Conservation (phyloP, 2,329 filamentous ascomycete species). For the Botrytis squamosa region DNA sequence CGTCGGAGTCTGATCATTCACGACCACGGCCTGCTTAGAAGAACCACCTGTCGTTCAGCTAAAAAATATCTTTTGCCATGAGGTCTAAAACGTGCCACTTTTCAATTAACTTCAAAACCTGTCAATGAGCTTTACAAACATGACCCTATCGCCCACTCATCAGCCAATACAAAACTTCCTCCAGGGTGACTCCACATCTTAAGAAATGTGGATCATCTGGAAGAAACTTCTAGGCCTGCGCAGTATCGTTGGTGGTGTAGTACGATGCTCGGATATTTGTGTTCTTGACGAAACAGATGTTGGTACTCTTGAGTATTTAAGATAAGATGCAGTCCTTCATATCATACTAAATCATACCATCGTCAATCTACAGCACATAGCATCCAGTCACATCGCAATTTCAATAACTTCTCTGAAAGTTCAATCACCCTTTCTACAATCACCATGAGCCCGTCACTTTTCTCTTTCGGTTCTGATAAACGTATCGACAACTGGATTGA, state of each 20-base stretch:
- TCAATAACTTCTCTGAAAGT: neutral
- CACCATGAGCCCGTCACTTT: neutral
- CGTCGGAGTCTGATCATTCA: neutral
- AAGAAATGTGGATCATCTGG: neutral
- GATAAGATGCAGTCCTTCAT: neutral
- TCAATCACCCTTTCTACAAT: neutral
- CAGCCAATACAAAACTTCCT: neutral
- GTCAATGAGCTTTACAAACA: neutral
- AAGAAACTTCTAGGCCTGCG: neutral
- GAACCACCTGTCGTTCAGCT: neutral
- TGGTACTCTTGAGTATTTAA: constrained; percentile 4
- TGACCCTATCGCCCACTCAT: neutral
- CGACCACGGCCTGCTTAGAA: neutral
- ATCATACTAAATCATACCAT: neutral
- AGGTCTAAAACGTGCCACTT: neutral
- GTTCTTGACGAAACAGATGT: neutral
- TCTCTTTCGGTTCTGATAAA: no score
- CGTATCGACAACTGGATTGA: neutral
- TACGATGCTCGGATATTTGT: neutral
- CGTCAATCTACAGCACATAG: neutral
- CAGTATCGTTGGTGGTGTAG: neutral
- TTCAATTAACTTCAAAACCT: neutral
- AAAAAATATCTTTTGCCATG: neutral
- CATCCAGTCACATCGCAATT: neutral
- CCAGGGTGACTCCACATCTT: no score